Base-by-base conservation (phyloP, 2,329 filamentous ascomycete species). In the Achaetomium macrosporum region DNA sequence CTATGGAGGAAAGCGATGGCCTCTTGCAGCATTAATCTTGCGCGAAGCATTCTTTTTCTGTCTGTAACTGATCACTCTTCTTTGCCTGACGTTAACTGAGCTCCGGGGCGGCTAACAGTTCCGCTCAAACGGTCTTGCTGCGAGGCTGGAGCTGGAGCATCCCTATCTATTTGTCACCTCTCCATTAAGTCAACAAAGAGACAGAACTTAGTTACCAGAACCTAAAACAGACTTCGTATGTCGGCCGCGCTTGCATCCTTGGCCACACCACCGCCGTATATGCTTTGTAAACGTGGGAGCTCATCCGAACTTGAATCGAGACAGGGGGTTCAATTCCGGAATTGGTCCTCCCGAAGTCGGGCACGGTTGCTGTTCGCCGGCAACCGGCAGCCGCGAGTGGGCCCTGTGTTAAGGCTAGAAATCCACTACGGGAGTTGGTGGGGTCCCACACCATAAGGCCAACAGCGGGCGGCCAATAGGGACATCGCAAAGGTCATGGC, bases 401-500 rank as follows among this genome's bases (percentile, higher is more conserved):
- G 47, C 19, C 44, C 42, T 42, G 16, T 42, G 15, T 37, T 25
- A 25, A 35, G 10, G 33, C n/a, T 35, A 11, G 15, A 15, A 15
- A 3, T 12, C 33, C 33, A 35, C 33, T 35, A 15, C 33, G 33
- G 25, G 33, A 35, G 33, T 44, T 42, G 36, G 53, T 40, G 46
- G 46, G 49, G 33, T 12, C 33, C 17, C 40, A 36, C 11, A 33
- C 25, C 25, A 25, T 17, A 50, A 29, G 53, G 51, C 48, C 51
- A 54, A 53, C 45, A 20, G 37, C 20, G 25, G 35, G 33, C 31
- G 42, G 47, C 43, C 56, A 53, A 57, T 53, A 42, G 36, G 48
- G 31, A 19, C 29, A 44, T 46, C 31, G 36, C 42, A 54, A 42
- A 41, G 17, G 36, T 35, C 43, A 52, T 36, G 42, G 42, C 50